Conservation (phyloP, 1,284 basidiomycete genomes). For the Heliocybe sulcata region DNA sequence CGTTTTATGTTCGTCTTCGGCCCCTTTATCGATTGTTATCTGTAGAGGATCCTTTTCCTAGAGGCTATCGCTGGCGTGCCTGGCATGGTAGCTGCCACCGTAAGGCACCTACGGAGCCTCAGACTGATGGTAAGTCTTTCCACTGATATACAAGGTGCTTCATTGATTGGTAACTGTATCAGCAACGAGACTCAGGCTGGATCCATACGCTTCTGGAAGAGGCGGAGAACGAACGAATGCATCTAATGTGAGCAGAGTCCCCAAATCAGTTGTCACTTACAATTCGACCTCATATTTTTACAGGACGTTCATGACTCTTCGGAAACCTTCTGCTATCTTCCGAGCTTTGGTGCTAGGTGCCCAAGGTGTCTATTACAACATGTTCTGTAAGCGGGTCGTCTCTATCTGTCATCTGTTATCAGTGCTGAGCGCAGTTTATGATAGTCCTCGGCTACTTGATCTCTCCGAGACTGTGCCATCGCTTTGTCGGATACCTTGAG, state of each 20-base stretch:
- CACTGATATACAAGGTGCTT: background rate
- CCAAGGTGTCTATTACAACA: slow-evolving; percentile 88
- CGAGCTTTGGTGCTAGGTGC: slow-evolving; percentile 78
- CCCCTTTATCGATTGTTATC: background rate
- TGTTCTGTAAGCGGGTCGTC: slow-evolving; percentile 61
- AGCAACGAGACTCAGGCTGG: slow-evolving; percentile 89
- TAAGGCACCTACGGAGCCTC: slow-evolving; percentile 78
- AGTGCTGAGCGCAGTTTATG: too few species aligned
- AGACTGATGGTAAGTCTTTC: slow-evolving; percentile 63
- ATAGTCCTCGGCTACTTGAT: slow-evolving; percentile 76
- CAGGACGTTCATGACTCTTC: slow-evolving; percentile 86
- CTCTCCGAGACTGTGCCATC: slow-evolving; percentile 81
- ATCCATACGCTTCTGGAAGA: slow-evolving; percentile 82
- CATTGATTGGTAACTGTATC: background rate
- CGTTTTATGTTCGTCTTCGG: background rate
- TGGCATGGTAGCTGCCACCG: slow-evolving; percentile 88
- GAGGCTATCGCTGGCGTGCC: slow-evolving; percentile 92
- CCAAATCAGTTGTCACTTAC: slow-evolving; percentile 1
- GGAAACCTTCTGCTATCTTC: slow-evolving; percentile 74
- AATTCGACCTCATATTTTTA: slow-evolving; percentile 11
- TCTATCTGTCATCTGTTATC: too few species aligned
- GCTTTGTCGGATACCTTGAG: slow-evolving; percentile 93
- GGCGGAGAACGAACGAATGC: slow-evolving; percentile 95
- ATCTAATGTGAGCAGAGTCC: slow-evolving; percentile 66
- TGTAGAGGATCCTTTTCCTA: slow-evolving; percentile 77